Evolutionary conservation across 225 moss, liverwort and hornwort genomes (phyloP).

Genomic region (Polytrichum commune): DNA sequence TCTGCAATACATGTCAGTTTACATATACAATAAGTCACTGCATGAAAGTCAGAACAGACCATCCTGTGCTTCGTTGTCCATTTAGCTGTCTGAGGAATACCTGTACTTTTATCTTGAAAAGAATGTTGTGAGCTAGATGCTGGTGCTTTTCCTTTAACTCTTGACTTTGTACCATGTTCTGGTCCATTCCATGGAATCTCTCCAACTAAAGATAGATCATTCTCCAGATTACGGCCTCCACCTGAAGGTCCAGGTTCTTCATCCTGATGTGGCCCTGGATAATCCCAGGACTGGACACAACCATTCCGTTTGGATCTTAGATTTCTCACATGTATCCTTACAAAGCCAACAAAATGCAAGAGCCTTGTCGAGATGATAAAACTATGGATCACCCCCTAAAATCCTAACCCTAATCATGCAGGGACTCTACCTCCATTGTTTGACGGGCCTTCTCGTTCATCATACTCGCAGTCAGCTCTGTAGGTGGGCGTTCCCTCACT

Average conservation of each 20-base stretch:
- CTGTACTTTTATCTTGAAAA: constrained; percentile 50
- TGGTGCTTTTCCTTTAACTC: constrained; percentile 71
- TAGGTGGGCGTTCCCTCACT: constrained; percentile 71
- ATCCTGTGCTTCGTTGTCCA: neutral
- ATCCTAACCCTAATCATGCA: neutral
- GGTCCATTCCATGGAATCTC: constrained; percentile 44
- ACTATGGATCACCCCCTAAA: too few relatives aligned
- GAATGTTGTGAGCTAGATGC: constrained; percentile 15
- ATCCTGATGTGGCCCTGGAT: constrained; percentile 32
- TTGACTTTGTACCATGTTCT: constrained; percentile 48
- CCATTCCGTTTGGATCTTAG: too few relatives aligned
- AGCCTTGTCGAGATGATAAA: too few relatives aligned
- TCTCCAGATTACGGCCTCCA: constrained; percentile 58
- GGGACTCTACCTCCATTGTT: constrained; percentile 65
- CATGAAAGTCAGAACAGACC: neutral
- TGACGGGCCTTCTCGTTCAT: constrained; percentile 88
- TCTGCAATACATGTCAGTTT: too few relatives aligned
- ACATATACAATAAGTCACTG: neutral
- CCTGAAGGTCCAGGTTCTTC: constrained; percentile 87
- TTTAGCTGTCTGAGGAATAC: neutral
- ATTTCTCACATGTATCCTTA: too few relatives aligned
- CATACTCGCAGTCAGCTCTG: constrained; percentile 75
- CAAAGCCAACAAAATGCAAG: too few relatives aligned
- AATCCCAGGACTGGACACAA: constrained; percentile 46
- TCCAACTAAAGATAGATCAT: constrained; percentile 46